phyloP scores from a whole-genome alignment of 306 rosid genomes.

The Begonia masoniana region DNA sequence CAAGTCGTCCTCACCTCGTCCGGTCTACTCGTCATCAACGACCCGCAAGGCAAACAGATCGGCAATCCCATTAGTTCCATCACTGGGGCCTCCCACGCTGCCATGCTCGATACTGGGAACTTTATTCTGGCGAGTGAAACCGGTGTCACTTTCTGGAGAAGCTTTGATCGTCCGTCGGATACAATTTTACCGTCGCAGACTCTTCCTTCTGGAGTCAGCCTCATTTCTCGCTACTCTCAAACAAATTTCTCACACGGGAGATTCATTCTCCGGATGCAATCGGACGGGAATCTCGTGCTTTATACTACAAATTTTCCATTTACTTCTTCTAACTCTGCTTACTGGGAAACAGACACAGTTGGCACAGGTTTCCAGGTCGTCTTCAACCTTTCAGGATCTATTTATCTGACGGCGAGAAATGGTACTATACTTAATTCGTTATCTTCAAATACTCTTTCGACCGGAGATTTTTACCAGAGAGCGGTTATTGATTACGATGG shows the following conservation, averaged over 20 bases:
- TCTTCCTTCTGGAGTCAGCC: neutral
- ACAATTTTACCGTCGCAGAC: slow-evolving; percentile 43
- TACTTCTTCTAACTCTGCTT: neutral
- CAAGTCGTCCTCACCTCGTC: slow-evolving; percentile 12
- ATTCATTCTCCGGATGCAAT: slow-evolving; percentile 19
- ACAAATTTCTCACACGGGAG: slow-evolving; percentile 40
- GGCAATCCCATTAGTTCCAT: neutral
- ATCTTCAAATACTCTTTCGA: neutral
- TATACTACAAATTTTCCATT: slow-evolving; percentile 25
- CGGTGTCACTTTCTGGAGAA: slow-evolving; percentile 27
- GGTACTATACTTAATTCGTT: slow-evolving; percentile 7
- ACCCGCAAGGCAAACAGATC: slow-evolving; percentile 11
- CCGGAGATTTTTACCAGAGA: slow-evolving; percentile 22
- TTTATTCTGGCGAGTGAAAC: slow-evolving; percentile 19
- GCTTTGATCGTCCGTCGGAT: slow-evolving; percentile 44
- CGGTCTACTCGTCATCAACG: slow-evolving; percentile 17
- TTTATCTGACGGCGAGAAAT: slow-evolving; percentile 7
- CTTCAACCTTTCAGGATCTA: slow-evolving; percentile 28
- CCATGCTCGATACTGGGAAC: slow-evolving; percentile 40
- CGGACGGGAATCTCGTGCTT: slow-evolving; percentile 10
- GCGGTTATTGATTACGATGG: slow-evolving; percentile 50
- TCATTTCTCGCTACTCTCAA: slow-evolving; percentile 20
- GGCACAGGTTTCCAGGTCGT: slow-evolving; percentile 9
- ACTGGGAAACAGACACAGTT: neutral
- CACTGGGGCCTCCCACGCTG: slow-evolving; percentile 15